Conservation (phyloP, 2,329 filamentous ascomycete species). For the Ophiobolus disseminans region DNA sequence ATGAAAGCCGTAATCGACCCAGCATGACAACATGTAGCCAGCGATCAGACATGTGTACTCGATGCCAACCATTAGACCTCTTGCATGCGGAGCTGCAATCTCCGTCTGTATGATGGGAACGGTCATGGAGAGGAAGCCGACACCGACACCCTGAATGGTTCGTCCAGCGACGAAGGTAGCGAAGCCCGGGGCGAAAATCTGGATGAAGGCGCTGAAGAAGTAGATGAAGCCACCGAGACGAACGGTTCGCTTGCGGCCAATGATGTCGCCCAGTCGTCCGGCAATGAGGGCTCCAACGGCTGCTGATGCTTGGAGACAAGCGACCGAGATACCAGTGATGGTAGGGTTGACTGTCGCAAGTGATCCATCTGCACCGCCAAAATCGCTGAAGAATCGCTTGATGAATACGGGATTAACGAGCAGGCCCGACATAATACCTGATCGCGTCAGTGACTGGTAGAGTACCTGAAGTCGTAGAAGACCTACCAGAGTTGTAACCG, state of each 20-base stretch:
- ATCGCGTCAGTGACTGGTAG: constrained; percentile 10
- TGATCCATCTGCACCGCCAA: constrained; percentile 47
- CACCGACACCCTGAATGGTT: constrained; percentile 47
- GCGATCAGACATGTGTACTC: constrained; percentile 49
- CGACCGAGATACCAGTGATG: constrained; percentile 49
- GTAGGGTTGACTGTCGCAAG: constrained; percentile 44
- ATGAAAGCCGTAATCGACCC: constrained; percentile 51
- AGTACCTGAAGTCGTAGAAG: background rate
- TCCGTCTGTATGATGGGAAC: constrained; percentile 49
- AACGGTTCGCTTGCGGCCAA: constrained; percentile 48
- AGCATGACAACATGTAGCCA: constrained; percentile 51
- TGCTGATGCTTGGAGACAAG: constrained; percentile 47
- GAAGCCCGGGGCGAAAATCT: constrained; percentile 47
- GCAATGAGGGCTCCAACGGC: constrained; percentile 46
- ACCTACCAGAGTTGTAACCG: constrained; percentile 51
- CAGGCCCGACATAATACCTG: constrained; percentile 52
- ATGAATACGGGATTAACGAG: constrained; percentile 51
- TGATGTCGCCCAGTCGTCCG: constrained; percentile 46
- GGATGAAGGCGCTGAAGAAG: constrained; percentile 49
- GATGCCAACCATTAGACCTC: constrained; percentile 51
- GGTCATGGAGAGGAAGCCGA: constrained; percentile 47
- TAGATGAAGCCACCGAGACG: constrained; percentile 48
- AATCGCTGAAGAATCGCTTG: constrained; percentile 49
- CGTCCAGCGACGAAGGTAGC: constrained; percentile 44
- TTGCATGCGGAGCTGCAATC: constrained; percentile 46